Percentiles rank a stretch among this genome's conserved stretches.
These are phyloP conservation scores for Coemansia javaensis DNA, from an alignment of 192 early-diverging fungal species.

Conservation along the genomic window DNA sequence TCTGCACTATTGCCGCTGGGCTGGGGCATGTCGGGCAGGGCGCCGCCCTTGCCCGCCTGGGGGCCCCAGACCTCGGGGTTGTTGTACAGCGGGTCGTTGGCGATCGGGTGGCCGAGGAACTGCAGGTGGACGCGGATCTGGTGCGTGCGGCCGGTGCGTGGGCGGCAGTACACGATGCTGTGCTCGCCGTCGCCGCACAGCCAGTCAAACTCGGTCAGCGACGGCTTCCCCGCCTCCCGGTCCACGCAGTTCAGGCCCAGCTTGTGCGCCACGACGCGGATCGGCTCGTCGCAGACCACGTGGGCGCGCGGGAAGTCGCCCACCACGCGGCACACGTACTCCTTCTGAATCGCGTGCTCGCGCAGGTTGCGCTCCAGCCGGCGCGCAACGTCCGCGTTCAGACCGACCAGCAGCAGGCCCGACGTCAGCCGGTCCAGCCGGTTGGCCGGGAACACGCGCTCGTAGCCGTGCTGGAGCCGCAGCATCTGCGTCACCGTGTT, in stretches of 20 bases:
- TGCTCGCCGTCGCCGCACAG: constrained; percentile 60
- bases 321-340: constrained; percentile 81
- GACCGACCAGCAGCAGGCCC: constrained; percentile 79
- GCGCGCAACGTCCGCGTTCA: constrained; percentile 55
- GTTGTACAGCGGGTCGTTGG: constrained; percentile 91
- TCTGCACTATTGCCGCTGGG: neutral
- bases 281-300: constrained; percentile 72
- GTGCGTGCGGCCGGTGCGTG: constrained; percentile 90
- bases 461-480: constrained; percentile 56
- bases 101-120: constrained; percentile 88
- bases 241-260: constrained; percentile 85
- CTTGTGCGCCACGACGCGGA: constrained; percentile 79
- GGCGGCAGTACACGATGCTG: constrained; percentile 75
- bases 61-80: constrained; percentile 67
- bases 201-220: constrained; percentile 69
- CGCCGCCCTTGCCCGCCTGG: constrained; percentile 52
- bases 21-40: constrained; percentile 7
- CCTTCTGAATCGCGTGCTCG: constrained; percentile 69
- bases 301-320: constrained; percentile 75
- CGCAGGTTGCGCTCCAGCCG: constrained; percentile 63
- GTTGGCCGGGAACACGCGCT: constrained; percentile 68
- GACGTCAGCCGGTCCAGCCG: constrained; percentile 92
- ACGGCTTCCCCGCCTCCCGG: constrained; percentile 71
- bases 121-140: constrained; percentile 97
- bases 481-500: constrained; percentile 75